Evolutionary conservation across 345 rosid species (phyloP).

Genomic region (Bretschneidera sinensis): DNA sequence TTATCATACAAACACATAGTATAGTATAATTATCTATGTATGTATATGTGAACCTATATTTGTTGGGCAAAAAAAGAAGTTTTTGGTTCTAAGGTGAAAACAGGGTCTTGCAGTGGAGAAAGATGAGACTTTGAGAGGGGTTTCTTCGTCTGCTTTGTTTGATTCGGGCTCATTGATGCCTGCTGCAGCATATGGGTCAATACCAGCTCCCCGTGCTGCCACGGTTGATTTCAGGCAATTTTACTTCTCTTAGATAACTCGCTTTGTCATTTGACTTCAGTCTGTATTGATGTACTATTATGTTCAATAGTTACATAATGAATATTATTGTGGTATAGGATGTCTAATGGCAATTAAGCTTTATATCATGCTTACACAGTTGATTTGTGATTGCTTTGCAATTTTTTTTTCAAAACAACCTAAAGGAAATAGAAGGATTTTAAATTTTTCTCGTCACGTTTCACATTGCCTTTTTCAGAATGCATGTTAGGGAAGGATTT

Average conservation of each 20-base stretch:
- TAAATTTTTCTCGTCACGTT: too few relatives aligned
- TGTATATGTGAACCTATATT: not conserved
- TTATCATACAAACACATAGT: not conserved
- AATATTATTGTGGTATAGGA: not conserved
- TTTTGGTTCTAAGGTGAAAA: slow-evolving; percentile 35
- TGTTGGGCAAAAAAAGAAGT: not conserved
- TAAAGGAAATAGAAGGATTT: too few relatives aligned
- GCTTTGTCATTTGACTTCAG: not conserved
- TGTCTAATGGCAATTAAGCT: too few relatives aligned
- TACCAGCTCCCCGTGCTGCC: slow-evolving; percentile 42
- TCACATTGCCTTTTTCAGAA: too few relatives aligned
- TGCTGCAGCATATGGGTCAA: slow-evolving; percentile 43
- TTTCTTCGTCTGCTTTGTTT: slow-evolving; percentile 39
- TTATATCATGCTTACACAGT: not conserved
- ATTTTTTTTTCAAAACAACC: too few relatives aligned
- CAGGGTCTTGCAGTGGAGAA: slow-evolving; percentile 91
- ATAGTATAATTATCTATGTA: not conserved
- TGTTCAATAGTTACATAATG: not conserved
- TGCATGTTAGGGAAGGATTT: too few relatives aligned
- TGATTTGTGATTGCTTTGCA: not conserved
- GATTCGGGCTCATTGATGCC: slow-evolving; percentile 34
- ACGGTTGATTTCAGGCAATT: slow-evolving; percentile 63
- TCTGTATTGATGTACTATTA: not conserved
- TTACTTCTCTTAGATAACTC: not conserved
- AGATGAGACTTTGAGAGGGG: slow-evolving; percentile 49